phyloP scores from a whole-genome alignment of 495 filamentous ascomycete genomes.

The Penicillium macrosclerotiorum region DNA sequence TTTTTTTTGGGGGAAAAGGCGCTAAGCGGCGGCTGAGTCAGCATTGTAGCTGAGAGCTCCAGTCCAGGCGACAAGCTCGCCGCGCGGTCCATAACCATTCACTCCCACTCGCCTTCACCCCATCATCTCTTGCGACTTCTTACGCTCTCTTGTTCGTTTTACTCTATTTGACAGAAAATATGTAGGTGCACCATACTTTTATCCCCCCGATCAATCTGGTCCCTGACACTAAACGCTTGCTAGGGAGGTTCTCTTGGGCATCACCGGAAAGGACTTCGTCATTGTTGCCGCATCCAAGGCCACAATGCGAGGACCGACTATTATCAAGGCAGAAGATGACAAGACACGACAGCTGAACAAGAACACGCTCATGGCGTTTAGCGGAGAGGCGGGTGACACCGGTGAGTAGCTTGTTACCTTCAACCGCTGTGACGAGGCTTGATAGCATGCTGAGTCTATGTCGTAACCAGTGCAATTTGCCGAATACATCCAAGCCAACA shows the following conservation, averaged over 20 bases:
- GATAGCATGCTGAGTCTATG: conserved; percentile 13
- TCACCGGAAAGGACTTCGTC: conserved; percentile 98
- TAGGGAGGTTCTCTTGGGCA: conserved; percentile 97
- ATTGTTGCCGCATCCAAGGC: conserved; percentile 97
- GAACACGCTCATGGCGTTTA: conserved; percentile 94
- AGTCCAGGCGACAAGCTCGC: conserved; percentile 46
- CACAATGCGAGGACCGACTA: conserved; percentile 92
- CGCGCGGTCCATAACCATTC: conserved; percentile 34
- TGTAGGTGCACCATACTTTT: conserved; percentile 24
- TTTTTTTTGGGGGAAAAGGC: conserved; percentile 43
- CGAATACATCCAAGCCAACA: conserved; percentile 98
- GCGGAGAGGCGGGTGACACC: conserved; percentile 94
- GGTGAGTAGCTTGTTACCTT: conserved; percentile 50
- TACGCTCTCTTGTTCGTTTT: conserved; percentile 8
- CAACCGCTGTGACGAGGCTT: not conserved
- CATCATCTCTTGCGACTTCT: conserved; percentile 14
- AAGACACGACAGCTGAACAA: conserved; percentile 90
- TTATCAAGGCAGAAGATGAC: conserved; percentile 95
- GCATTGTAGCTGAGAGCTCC: conserved; percentile 33
- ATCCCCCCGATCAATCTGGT: not conserved
- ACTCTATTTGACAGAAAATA: conserved; percentile 22
- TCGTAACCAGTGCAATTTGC: conserved; percentile 83
- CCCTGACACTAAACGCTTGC: conserved; percentile 20
- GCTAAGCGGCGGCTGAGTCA: conserved; percentile 41
- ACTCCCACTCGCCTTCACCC: conserved; percentile 9